Conservation (phyloP, 1,284 basidiomycete genomes). For the Ceratobasidium papillatum region DNA sequence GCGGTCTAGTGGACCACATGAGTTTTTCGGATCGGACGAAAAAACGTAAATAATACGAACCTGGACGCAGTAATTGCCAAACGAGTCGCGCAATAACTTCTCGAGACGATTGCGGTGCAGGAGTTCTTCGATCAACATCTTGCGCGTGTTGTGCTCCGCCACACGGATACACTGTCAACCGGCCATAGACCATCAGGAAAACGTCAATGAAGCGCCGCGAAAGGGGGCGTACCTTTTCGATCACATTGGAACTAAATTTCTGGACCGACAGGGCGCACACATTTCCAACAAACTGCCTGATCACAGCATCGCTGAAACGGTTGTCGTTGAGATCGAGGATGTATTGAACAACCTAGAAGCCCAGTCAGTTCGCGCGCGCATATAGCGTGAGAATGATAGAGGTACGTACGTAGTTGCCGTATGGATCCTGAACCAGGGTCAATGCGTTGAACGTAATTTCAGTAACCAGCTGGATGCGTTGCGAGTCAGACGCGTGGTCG, state of each 20-base stretch:
- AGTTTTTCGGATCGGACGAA: conserved; percentile 40
- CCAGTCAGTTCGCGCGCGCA: conserved; percentile 14
- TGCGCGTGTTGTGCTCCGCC: conserved; percentile 92
- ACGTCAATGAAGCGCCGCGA: neutral
- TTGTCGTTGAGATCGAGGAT: conserved; percentile 98
- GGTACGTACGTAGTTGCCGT: conserved; percentile 87
- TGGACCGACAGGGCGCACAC: conserved; percentile 98
- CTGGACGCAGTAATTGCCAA: conserved; percentile 94
- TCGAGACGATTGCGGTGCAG: conserved; percentile 94
- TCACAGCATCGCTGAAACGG: conserved; percentile 96
- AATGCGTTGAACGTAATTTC: conserved; percentile 99
- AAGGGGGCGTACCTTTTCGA: conserved; percentile 76
- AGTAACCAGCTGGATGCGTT: conserved; percentile 95
- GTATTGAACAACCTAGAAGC: conserved; percentile 89
- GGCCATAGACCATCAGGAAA: conserved; percentile 44
- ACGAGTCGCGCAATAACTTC: conserved; percentile 93
- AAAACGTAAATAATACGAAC: conserved; percentile 53
- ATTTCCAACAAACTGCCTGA: conserved; percentile 97
- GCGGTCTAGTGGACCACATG: conserved; percentile 71
- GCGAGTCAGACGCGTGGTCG: conserved; percentile 96
- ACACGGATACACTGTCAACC: conserved; percentile 89
- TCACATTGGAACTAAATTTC: conserved; percentile 97
- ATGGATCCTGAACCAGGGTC: conserved; percentile 98
- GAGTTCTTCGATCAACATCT: conserved; percentile 95
- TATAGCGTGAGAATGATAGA: neutral